These are phyloP conservation scores for Gentiana dahurica DNA, from an alignment of 257 asterid species.

Conservation along the genomic window DNA sequence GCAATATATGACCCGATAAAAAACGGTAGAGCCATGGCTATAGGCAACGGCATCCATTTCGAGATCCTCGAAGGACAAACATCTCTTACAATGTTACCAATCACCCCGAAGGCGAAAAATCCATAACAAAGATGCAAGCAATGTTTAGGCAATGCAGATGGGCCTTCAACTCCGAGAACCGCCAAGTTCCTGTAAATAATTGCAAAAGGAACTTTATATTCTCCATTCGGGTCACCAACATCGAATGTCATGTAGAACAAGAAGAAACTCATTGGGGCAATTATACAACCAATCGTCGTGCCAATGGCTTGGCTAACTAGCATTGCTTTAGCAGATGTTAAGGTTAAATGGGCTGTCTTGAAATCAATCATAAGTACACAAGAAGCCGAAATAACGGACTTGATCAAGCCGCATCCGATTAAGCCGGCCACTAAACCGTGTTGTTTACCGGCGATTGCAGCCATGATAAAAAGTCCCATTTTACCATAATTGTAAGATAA, in stretches of 20 bases:
- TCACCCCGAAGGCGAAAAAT: slow-evolving; percentile 25
- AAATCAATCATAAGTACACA: neutral
- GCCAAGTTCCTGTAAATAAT: slow-evolving; percentile 19
- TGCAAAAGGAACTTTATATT: slow-evolving; percentile 21
- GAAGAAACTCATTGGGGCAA: neutral
- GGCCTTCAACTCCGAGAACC: slow-evolving; percentile 26
- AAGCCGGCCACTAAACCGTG: neutral
- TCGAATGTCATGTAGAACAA: no score
- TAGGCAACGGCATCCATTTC: slow-evolving; percentile 35
- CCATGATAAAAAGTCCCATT: no score
- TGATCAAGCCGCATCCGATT: slow-evolving; percentile 26
- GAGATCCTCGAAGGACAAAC: slow-evolving; percentile 14
- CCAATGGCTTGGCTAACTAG: no score
- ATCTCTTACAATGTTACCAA: slow-evolving; percentile 28
- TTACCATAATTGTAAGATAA: no score
- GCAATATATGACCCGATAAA: slow-evolving; percentile 41
- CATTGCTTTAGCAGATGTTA: no score
- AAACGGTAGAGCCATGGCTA: slow-evolving; percentile 45
- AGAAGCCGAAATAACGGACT: slow-evolving; percentile 20
- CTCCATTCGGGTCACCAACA: slow-evolving; percentile 4
- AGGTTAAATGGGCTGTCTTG: no score
- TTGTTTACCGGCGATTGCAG: neutral
- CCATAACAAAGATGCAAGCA: slow-evolving; percentile 22
- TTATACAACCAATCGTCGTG: no score
- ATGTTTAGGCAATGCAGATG: slow-evolving; percentile 22